phyloP scores from a whole-genome alignment of 495 filamentous ascomycete species.

The Xanthoparmelia taractica region DNA sequence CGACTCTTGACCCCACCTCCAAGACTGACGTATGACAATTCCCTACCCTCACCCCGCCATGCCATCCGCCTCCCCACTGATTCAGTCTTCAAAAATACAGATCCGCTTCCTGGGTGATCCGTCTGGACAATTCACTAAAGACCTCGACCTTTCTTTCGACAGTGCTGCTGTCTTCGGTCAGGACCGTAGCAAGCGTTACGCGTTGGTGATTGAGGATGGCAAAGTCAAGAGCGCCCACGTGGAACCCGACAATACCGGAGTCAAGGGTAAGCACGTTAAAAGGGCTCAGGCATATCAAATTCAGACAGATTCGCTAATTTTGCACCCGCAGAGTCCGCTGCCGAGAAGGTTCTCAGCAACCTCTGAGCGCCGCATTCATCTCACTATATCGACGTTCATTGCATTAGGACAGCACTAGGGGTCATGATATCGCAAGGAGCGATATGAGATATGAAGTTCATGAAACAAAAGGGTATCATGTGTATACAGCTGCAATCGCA shows the following conservation, averaged over 20 bases:
- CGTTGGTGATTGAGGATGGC: conserved; percentile 67
- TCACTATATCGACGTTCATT: background rate
- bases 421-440: background rate
- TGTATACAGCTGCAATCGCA: background rate
- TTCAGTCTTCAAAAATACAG: too few relatives aligned
- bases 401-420: background rate
- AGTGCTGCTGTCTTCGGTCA: conserved; percentile 77
- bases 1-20: conserved; percentile 60
- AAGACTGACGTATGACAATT: conserved; percentile 62
- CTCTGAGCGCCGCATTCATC: conserved; percentile 8
- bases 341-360: conserved; percentile 58
- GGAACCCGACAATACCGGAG: conserved; percentile 90
- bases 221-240: conserved; percentile 68
- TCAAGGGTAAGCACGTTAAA: conserved; percentile 54
- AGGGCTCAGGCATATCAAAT: background rate
- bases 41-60: conserved; percentile 6
- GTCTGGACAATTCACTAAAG: conserved; percentile 70
- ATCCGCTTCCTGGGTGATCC: conserved; percentile 92
- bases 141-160: conserved; percentile 79
- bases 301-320: background rate
- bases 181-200: conserved; percentile 81
- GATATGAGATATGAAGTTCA: conserved; percentile 4
- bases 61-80: too few relatives aligned
- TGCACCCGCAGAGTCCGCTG: conserved; percentile 50
- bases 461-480: conserved; percentile 1